Evolutionary conservation across 1,284 basidiomycete species (phyloP).

Genomic region (Trichosporon sp.): DNA sequence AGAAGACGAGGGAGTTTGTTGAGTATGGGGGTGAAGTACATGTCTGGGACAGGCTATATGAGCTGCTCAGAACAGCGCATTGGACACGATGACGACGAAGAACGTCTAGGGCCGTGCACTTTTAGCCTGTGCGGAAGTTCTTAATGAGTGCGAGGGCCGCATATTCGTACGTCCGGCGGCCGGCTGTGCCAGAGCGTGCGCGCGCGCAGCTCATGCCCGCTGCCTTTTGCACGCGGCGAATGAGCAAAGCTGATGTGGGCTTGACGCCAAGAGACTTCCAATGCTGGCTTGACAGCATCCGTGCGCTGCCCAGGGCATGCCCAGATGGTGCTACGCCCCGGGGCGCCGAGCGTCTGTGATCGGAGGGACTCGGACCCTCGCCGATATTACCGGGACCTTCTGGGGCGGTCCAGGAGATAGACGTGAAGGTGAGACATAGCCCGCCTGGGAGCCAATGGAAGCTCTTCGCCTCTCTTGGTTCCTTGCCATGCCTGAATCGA

Average conservation of each 20-base stretch:
- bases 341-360: neutral
- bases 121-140: neutral
- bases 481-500: no score
- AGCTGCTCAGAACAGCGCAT: neutral
- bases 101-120: neutral
- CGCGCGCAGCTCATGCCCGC: no score
- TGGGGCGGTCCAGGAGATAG: no score
- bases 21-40: neutral
- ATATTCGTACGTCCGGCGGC: neutral
- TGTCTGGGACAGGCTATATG: neutral
- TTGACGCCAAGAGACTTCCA: neutral
- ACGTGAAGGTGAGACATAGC: no score
- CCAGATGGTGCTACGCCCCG: neutral
- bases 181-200: neutral
- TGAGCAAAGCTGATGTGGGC: neutral
- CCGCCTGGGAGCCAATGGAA: no score
- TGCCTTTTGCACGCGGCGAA: neutral
- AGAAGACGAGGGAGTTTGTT: neutral
- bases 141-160: neutral
- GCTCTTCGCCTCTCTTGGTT: no score
- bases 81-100: neutral
- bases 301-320: neutral
- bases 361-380: neutral
- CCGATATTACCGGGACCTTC: no score
- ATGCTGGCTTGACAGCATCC: neutral